Evolutionary conservation across 495 filamentous ascomycete species (phyloP).

Genomic region (Cercophora sp.): DNA sequence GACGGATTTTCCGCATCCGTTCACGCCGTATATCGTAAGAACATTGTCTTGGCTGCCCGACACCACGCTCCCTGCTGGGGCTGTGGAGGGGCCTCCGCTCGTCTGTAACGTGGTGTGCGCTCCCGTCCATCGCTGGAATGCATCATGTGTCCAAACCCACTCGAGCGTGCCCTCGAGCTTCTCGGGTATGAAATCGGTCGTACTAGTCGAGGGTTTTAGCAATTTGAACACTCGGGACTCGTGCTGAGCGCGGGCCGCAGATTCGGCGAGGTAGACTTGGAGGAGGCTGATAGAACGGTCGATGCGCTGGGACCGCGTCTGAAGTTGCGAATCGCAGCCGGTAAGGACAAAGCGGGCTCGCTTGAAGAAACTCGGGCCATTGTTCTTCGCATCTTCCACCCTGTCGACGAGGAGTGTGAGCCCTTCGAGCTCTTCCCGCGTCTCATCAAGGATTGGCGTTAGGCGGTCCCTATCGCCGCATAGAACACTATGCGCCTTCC

Average conservation of each 20-base stretch:
- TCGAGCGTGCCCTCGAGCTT: not conserved
- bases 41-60: not conserved
- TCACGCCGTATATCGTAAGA: not conserved
- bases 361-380: not conserved
- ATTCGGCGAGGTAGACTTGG: not conserved
- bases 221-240: not conserved
- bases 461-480: not conserved
- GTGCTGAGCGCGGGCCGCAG: not conserved
- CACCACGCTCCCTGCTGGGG: not conserved
- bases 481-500: no score
- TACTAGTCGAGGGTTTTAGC: not conserved
- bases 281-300: not conserved
- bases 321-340: not conserved
- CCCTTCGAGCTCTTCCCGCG: not conserved
- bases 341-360: not conserved
- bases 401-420: not conserved
- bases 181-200: not conserved
- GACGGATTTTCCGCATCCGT: not conserved
- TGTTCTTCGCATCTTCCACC: slow-evolving; percentile 1
- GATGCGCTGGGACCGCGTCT: not conserved
- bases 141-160: not conserved
- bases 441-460: not conserved
- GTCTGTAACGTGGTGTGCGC: not conserved
- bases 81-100: not conserved
- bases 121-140: not conserved